phyloP scores from a whole-genome alignment of 2,329 filamentous ascomycete species.

The Alternaria sp. region DNA sequence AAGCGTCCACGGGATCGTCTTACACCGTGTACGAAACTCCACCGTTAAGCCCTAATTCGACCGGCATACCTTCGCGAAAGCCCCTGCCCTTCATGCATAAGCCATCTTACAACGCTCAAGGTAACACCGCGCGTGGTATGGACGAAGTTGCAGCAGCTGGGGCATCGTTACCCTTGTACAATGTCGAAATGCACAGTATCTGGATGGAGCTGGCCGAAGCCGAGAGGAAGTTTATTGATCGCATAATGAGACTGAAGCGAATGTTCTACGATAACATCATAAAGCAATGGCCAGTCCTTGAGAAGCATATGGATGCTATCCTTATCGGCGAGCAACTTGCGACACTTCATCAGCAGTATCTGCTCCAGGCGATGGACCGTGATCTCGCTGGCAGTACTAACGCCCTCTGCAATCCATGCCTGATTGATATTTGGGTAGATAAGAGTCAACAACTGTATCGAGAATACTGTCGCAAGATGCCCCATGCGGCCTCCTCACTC shows the following conservation, averaged over 20 bases:
- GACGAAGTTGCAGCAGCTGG: not conserved
- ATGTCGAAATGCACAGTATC: conserved; percentile 26
- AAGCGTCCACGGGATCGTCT: conserved; percentile 26
- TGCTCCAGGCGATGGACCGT: conserved; percentile 28
- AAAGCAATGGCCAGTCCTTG: conserved; percentile 35
- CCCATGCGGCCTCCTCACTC: conserved; percentile 33
- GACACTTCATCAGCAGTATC: conserved; percentile 22
- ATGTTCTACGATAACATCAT: conserved; percentile 37
- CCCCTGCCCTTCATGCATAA: conserved; percentile 20
- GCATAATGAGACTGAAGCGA: conserved; percentile 30
- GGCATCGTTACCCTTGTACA: conserved; percentile 8
- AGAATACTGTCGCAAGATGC: conserved; percentile 33
- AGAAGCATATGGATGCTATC: conserved; percentile 32
- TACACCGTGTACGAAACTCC: conserved; percentile 16
- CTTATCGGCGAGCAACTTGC: conserved; percentile 26
- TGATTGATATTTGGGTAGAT: conserved; percentile 32
- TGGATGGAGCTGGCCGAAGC: conserved; percentile 31
- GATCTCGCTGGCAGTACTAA: conserved; percentile 16
- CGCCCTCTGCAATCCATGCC: conserved; percentile 24
- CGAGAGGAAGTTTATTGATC: conserved; percentile 34
- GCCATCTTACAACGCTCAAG: conserved; percentile 16
- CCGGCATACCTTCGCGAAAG: conserved; percentile 12
- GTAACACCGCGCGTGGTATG: not conserved
- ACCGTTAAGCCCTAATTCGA: not conserved
- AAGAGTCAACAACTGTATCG: conserved; percentile 28